Evolutionary conservation across 2,329 filamentous ascomycete species (phyloP).

Genomic region (Fusarium dimerum): DNA sequence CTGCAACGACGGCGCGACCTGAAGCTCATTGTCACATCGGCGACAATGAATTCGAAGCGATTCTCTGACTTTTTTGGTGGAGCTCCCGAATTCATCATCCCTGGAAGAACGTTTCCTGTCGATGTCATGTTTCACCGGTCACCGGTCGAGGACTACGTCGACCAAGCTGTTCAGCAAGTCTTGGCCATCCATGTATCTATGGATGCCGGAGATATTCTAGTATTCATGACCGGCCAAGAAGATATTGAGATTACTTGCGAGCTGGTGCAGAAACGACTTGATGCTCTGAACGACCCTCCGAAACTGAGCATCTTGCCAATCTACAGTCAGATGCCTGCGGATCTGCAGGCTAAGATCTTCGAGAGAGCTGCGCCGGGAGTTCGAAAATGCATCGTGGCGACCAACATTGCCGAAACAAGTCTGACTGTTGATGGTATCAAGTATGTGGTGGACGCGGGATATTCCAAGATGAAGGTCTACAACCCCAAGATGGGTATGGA

Average conservation of each 20-base stretch:
- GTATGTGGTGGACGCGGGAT: slow-evolving; percentile 96
- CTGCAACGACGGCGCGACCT: slow-evolving; percentile 84
- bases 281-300: slow-evolving; percentile 88
- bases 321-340: slow-evolving; percentile 99
- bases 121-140: slow-evolving; percentile 95
- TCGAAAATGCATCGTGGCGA: slow-evolving; percentile 96
- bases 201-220: slow-evolving; percentile 87
- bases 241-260: slow-evolving; percentile 98
- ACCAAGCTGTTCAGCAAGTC: slow-evolving; percentile 94
- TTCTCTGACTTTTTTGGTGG: slow-evolving; percentile 97
- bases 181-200: slow-evolving; percentile 96
- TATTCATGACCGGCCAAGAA: slow-evolving; percentile 99
- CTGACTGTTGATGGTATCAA: slow-evolving; percentile 98
- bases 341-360: slow-evolving; percentile 97
- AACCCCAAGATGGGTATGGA: slow-evolving; percentile 99
- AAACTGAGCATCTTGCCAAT: slow-evolving; percentile 95
- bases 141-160: slow-evolving; percentile 96
- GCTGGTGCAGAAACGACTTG: slow-evolving; percentile 81
- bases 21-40: slow-evolving; percentile 96
- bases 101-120: slow-evolving; percentile 93
- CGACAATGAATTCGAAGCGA: slow-evolving; percentile 96
- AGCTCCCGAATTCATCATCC: slow-evolving; percentile 94
- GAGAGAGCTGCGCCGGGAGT: slow-evolving; percentile 87
- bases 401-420: slow-evolving; percentile 97
- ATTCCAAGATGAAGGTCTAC: slow-evolving; percentile 97